Conservation (phyloP, 179 eudicot species). For the Vitellaria paradoxa region DNA sequence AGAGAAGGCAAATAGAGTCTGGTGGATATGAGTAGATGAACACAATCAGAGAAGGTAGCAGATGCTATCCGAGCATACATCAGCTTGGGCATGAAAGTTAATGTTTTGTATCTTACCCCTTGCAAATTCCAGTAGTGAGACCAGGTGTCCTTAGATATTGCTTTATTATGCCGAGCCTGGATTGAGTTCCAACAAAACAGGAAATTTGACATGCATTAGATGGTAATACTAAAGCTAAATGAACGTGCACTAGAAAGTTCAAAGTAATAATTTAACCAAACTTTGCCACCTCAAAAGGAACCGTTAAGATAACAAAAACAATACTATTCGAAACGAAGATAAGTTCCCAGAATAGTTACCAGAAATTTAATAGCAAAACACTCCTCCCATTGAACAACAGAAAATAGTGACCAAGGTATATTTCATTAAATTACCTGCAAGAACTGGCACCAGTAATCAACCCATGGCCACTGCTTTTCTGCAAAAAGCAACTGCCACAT, state of each 20-base stretch:
- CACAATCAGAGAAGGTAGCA: not conserved
- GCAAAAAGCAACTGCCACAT: constrained; percentile 99
- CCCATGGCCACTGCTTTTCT: constrained; percentile 90
- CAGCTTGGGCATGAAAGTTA: not conserved
- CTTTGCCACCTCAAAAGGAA: not conserved
- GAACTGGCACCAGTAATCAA: constrained; percentile 96
- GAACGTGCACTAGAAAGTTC: not conserved
- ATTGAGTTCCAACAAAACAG: constrained; percentile 8
- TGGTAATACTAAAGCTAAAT: not conserved
- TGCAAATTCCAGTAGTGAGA: constrained; percentile 94
- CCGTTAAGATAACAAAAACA: not conserved
- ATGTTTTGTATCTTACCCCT: constrained; percentile 41
- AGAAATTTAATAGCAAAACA: not conserved
- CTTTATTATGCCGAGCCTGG: constrained; percentile 90
- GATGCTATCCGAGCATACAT: not conserved
- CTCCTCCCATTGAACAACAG: not conserved
- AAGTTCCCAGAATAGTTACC: not conserved
- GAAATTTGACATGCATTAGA: constrained; percentile 2
- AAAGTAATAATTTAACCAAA: not conserved
- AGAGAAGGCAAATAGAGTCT: not conserved
- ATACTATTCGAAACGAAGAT: not conserved
- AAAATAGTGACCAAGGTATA: not conserved
- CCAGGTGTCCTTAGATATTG: constrained; percentile 97
- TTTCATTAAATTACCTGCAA: constrained; percentile 63
- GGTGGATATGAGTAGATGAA: not conserved